Base-by-base conservation (phyloP, 805 yeast species). In the Tetrapisispora iriomotensis region DNA sequence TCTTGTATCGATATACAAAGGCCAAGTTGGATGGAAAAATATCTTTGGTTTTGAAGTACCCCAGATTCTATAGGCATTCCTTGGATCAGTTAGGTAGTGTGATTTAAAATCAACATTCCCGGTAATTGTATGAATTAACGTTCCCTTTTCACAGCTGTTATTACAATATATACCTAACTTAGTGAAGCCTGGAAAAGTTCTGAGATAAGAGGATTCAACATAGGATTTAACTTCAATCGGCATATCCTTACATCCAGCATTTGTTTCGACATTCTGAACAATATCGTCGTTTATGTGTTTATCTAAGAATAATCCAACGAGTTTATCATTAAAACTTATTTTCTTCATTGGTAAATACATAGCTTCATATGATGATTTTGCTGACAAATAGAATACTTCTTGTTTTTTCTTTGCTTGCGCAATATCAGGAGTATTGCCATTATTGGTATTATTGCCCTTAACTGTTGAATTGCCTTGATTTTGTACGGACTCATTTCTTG, bases 1-100 rank as follows among this genome's bases (percentile, higher is more conserved):
- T 41, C 96, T 70, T 23, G 88, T 74, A 61, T 88, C 96, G n/a
- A 88, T 64, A 3, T 73, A 79, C 9, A 88, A 47, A 0, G 82
- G 79, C 38, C 78, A 58, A 13, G 64, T 55, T 0, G 77, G 69
- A 38, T 77, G 74, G 45, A 77, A 74, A 12, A 73, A 48, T 0
- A 77, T 82, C 34, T 72, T 72, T 6, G 80, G 79, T 44, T 69
- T 68, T 25, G 76, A 78, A 40, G 80, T 79, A 6, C 81, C 96
- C 80, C 78, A 78, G 17, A 72, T 55, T 46, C 76, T 61, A 59
- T 86, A 90, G 51, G 85, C 95, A 58, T 88, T 90, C 42, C 77
- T 67, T 18, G 76, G 67, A 49, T 85, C 84, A 3, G 58, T 54
- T 18, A 73, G 67, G 57, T 88, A 88, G 46, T 71, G 74, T 17